Base-by-base conservation (phyloP, 2,329 filamentous ascomycete species). In the Talaromyces sp. region DNA sequence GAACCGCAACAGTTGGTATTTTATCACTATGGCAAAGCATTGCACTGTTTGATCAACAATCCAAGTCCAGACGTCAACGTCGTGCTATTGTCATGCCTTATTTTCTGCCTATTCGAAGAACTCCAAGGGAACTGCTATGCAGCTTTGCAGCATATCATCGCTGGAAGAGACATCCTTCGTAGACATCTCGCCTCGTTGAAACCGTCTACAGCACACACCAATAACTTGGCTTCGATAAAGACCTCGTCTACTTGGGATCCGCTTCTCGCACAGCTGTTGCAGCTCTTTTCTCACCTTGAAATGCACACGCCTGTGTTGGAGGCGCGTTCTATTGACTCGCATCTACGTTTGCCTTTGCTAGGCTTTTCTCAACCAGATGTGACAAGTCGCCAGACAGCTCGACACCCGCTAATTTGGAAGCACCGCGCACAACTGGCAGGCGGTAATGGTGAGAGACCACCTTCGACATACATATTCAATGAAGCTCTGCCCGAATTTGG, bases 61-160 rank as follows among this genome's bases (percentile, higher is more conserved):
- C 57, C 57, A 21, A 26, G 19, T 19, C 57, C 50, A 14, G 57
- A 59, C 27, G 50, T 54, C 27, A n/a, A 54, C 11, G 48, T 59
- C 19, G 51, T 59, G 32, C 51, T 59, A n/a, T 26, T 59, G 27
- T 48, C 57, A 19, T 54, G 50, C 26, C 17, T 59, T 21, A 46
- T 54, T 17, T 59, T 59, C 26, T 54, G 32, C 54, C 57, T 59
- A 14, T 59, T 46, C 32, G 57, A 59, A 59, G 50, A 59, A 35
- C 57, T 59, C 9, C 57, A 59, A 26, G 57, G 57, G 9, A 53
- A 59, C 14, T 59, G 57, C 35, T 59, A 59, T 11, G 35, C 57
- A 35, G 32, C 57, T 31, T 43, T 59, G 5, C 57, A 59, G 35
- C 57, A 59, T 48, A 17, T 59, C 3, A 52, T 59, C 10, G 57